Percentiles rank a stretch among this genome's conserved stretches.
Conservation (phyloP, 306 rosid genomes). For the Phaseolus lunatus region DNA sequence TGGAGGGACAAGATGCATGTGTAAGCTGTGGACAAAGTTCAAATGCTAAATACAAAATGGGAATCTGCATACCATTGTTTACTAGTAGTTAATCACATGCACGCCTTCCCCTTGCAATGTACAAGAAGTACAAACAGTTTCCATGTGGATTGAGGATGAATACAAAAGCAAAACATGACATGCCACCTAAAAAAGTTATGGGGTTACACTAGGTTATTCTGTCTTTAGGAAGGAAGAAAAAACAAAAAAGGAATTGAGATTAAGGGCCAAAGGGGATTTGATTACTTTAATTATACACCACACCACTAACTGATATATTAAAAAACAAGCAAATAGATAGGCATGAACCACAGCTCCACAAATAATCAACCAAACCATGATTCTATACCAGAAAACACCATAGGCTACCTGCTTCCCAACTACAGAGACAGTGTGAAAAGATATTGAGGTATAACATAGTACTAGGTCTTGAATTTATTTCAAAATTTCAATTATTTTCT, state of each 20-base stretch:
- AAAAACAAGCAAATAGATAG: slow-evolving; percentile 39
- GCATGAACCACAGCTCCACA: slow-evolving; percentile 35
- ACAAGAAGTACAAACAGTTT: slow-evolving; percentile 45
- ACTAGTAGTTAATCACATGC: slow-evolving; percentile 46
- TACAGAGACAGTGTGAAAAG: slow-evolving; percentile 15
- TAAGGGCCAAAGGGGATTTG: neutral
- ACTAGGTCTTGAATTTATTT: no score
- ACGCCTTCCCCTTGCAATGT: slow-evolving; percentile 16
- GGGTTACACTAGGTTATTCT: slow-evolving; percentile 41
- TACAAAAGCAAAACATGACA: slow-evolving; percentile 45
- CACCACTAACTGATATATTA: slow-evolving; percentile 46
- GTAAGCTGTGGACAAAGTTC: slow-evolving; percentile 17
- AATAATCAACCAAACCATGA: slow-evolving; percentile 40
- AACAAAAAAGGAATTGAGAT: slow-evolving; percentile 31
- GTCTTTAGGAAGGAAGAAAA: slow-evolving; percentile 38
- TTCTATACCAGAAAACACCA: slow-evolving; percentile 55
- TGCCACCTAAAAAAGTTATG: slow-evolving; percentile 47
- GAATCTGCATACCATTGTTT: slow-evolving; percentile 15
- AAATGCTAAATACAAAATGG: slow-evolving; percentile 29
- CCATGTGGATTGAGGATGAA: slow-evolving; percentile 50
- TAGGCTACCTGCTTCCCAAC: slow-evolving; percentile 30
- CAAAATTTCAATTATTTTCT: no score
- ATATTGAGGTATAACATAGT: no score
- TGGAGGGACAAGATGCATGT: slow-evolving; percentile 24
- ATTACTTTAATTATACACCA: slow-evolving; percentile 52